Percentiles rank a stretch among this genome's conserved stretches.
Conservation (phyloP, 306 rosid species). For the Corylus americana region DNA sequence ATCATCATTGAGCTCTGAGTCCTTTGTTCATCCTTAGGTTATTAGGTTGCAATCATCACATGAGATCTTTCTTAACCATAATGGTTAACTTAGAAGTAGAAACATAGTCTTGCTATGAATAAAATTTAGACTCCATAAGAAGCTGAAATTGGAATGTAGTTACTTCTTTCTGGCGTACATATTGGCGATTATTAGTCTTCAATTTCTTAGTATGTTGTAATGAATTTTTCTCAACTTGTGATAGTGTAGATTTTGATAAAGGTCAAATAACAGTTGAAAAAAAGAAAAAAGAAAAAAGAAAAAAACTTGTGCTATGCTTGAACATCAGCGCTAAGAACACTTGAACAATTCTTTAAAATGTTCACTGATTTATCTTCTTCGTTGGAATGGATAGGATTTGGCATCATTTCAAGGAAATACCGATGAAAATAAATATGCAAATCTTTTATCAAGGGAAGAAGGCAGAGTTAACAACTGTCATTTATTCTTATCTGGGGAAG, state of each 20-base stretch:
- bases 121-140: background rate
- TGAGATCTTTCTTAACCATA: background rate
- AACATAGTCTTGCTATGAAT: background rate
- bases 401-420: constrained; percentile 28
- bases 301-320: background rate
- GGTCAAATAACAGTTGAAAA: background rate
- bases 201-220: background rate
- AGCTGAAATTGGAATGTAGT: background rate
- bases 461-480: constrained; percentile 49
- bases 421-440: constrained; percentile 25
- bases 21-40: background rate
- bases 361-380: constrained; percentile 30
- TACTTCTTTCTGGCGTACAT: background rate
- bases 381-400: constrained; percentile 48
- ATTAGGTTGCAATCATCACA: background rate
- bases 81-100: background rate
- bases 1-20: background rate
- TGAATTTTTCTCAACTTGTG: background rate
- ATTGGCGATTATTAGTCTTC: background rate
- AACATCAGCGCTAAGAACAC: background rate
- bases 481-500: constrained; percentile 71
- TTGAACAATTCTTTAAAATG: constrained; percentile 10
- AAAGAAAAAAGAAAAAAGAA: too few species aligned
- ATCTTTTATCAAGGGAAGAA: constrained; percentile 50
- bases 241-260: background rate